Base-by-base conservation (phyloP, 352 stramenopile genomes). In the Vaucheria bursata region DNA sequence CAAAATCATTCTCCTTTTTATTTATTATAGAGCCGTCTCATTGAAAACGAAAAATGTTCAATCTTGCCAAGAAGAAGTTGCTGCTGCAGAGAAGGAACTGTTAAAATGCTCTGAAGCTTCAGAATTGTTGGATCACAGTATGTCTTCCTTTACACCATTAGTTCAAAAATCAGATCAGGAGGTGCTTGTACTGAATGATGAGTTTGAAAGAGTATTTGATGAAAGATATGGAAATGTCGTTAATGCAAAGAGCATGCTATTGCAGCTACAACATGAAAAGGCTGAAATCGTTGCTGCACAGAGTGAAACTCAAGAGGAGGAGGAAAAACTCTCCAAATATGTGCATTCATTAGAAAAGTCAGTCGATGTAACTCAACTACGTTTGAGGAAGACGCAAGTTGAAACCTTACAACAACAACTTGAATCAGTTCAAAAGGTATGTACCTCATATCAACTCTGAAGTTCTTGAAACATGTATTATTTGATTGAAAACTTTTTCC, bases 391-490 rank as follows among this genome's bases (percentile, higher is more conserved):
- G 29, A 18, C 29, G 29, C 29, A 34, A 18, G 59, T 69, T 34
- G 59, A 69, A 29, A 69, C 59, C 18, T 38, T 82, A 3, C 79
- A 82, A 34, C 71, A 79, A 39, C 77, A 82, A 35, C 39, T 82
- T 31, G 34, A 49, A 29, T 80, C 64, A 8, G 77, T 82, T 18
- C 59, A 29, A 5, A 8, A 4, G 59, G 59, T 69, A 69, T 34
- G 59, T 18, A 4, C 39, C 5, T 12, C 12, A 12, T 12, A 5
- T 12, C 39, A 12, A 12, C 39, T 12, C 5, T 50, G 5, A 5
- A 50, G 39, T 12, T 12, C 39, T 5, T 50, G 12, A 12, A 12
- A 12, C 39, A 50, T 50, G 39, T 50, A 50, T 12, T 50, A 12
- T 12, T 12, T 12, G 39, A 12, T 50, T 50, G 39, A 5, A 50